Evolutionary conservation across 352 stramenopile species (phyloP), one percentile per base, ranked within the genome.

Genomic region (Peronosclerospora sorghi): DNA sequence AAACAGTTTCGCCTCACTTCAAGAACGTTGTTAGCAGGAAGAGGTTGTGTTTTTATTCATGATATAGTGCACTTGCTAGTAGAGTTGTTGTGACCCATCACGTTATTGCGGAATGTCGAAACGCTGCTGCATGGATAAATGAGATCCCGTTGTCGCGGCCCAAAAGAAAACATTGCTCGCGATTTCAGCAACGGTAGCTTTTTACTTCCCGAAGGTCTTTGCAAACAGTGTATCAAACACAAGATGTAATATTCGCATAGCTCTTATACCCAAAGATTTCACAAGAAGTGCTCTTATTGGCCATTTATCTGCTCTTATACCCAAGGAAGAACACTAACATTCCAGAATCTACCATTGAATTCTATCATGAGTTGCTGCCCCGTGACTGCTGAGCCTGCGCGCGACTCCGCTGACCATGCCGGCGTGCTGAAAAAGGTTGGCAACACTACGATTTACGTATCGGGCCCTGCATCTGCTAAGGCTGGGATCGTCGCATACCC

Each of bases 161-260:
- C 2, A 98, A 98, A 76, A 86, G n/a, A 88, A 48, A 97, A 95
- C 60, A 97, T 98, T 44, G 60, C 86, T 29, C 67, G 93, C 12
- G 93, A 98, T 70, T 98, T 98, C 54, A 96, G 86, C 51, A 93
- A 98, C 62, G 92, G 82, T 13, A 89, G 76, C 81, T 8, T 92
- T 94, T 51, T 97, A 97, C 67, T 96, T 97, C 50, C 93, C 93
- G 19, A 93, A 95, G 55, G 51, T 97, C 35, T n/a, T n/a, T n/a
- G n/a, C n/a, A n/a, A n/a, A n/a, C n/a, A n/a, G n/a, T n/a, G n/a
- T n/a, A n/a, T n/a, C n/a, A n/a, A n/a, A n/a, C n/a, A n/a, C n/a
- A n/a, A n/a, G n/a, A n/a, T n/a, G n/a, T n/a, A n/a, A n/a, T n/a
- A n/a, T n/a, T n/a, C n/a, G n/a, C n/a, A n/a, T n/a, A n/a, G n/a